phyloP scores from a whole-genome alignment of 331 rosid genomes.

The Saraca asoca region DNA sequence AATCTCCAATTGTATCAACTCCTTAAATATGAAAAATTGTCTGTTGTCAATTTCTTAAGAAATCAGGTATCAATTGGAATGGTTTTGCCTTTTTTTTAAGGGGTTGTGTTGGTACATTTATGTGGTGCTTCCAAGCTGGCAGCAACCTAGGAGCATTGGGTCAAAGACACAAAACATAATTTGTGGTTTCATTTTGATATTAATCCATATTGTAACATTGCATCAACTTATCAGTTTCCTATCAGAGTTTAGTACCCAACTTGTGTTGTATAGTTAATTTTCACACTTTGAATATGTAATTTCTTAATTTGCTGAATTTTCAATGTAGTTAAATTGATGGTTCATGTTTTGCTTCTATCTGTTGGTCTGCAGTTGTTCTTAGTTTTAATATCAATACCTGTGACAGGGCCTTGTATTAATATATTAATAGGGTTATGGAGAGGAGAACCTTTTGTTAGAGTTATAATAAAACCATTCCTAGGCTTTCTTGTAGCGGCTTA shows the following conservation, averaged over 20 bases:
- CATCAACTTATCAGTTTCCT: conserved; percentile 12
- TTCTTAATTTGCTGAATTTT: conserved; percentile 30
- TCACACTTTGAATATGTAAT: conserved; percentile 12
- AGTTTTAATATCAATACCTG: not conserved
- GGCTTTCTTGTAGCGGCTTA: too few relatives aligned
- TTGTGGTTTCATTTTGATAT: conserved; percentile 16
- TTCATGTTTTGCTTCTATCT: conserved; percentile 6
- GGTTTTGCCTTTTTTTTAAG: conserved; percentile 15
- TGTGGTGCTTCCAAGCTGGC: conserved; percentile 16
- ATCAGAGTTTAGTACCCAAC: conserved; percentile 14
- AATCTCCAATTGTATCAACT: not conserved
- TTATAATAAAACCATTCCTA: too few relatives aligned
- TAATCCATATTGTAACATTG: conserved; percentile 6
- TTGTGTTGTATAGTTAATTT: not conserved
- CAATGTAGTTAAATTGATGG: conserved; percentile 12
- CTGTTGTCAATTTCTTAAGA: not conserved
- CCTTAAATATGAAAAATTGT: conserved; percentile 1
- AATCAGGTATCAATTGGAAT: not conserved
- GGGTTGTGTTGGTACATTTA: not conserved
- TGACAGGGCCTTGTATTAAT: not conserved
- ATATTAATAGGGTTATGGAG: too few relatives aligned
- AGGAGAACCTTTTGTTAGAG: too few relatives aligned
- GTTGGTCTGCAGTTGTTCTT: conserved; percentile 13
- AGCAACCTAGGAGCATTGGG: not conserved
- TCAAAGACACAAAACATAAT: conserved; percentile 9